Percentiles rank a stretch among this genome's conserved stretches.
phyloP scores from a whole-genome alignment of 306 rosid species.

The Cucumis melo region DNA sequence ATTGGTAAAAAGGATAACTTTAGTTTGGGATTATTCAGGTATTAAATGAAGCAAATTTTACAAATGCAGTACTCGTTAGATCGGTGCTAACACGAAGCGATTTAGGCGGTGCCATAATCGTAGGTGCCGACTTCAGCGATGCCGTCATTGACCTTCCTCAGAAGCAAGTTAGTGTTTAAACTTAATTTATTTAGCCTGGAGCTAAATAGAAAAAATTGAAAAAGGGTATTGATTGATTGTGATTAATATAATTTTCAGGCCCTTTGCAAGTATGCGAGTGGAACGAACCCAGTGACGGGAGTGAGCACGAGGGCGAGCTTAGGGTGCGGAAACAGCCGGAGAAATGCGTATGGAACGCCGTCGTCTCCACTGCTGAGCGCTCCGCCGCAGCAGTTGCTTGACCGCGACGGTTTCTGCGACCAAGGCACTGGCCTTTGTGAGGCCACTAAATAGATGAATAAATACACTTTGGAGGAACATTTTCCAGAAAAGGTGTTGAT shows the following conservation, averaged over 20 bases:
- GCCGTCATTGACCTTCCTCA: slow-evolving; percentile 82
- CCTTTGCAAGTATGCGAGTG: slow-evolving; percentile 48
- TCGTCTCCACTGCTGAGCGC: slow-evolving; percentile 71
- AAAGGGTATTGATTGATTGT: background rate
- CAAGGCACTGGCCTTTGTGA: slow-evolving; percentile 64
- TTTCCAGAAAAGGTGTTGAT: no score
- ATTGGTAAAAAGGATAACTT: background rate
- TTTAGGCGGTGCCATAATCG: slow-evolving; percentile 72
- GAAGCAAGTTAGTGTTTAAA: slow-evolving; percentile 32
- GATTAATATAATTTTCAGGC: slow-evolving; percentile 16
- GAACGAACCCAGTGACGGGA: slow-evolving; percentile 42
- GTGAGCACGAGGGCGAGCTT: slow-evolving; percentile 45
- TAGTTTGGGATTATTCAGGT: slow-evolving; percentile 26
- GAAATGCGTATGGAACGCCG: slow-evolving; percentile 61
- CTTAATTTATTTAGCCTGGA: no score
- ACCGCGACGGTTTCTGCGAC: slow-evolving; percentile 48
- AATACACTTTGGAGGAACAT: no score
- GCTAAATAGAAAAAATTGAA: no score
- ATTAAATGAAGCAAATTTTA: slow-evolving; percentile 81
- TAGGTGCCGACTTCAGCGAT: slow-evolving; percentile 92
- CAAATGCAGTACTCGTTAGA: slow-evolving; percentile 60
- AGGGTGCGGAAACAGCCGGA: slow-evolving; percentile 77
- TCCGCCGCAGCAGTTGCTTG: slow-evolving; percentile 53
- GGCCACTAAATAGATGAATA: slow-evolving; percentile 4
- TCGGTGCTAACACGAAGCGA: slow-evolving; percentile 94